phyloP scores from a whole-genome alignment of 2,329 filamentous ascomycete genomes.

The Xylariaceae sp. region DNA sequence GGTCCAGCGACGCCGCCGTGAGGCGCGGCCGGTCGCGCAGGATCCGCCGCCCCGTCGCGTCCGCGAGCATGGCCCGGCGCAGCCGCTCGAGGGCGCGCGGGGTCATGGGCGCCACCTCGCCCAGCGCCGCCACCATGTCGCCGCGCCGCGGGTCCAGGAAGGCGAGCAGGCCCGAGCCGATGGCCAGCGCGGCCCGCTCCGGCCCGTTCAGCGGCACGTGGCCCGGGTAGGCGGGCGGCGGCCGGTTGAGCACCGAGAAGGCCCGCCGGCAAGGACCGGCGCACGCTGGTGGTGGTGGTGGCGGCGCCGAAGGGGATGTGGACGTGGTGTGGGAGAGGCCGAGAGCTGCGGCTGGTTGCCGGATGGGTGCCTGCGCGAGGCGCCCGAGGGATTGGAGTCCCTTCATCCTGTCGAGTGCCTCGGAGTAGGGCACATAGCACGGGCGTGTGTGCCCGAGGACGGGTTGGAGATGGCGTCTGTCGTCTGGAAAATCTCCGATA shows the following conservation, averaged over 20 bases:
- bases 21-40: constrained; percentile 85
- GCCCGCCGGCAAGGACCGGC: constrained; percentile 9
- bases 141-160: constrained; percentile 71
- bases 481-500: no score
- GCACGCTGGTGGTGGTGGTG: neutral
- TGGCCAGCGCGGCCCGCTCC: constrained; percentile 66
- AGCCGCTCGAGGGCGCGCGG: constrained; percentile 93
- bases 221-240: constrained; percentile 79
- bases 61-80: constrained; percentile 80
- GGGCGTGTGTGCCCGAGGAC: no score
- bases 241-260: constrained; percentile 81
- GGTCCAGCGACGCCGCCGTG: constrained; percentile 61
- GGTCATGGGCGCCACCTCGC: constrained; percentile 87
- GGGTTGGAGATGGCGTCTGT: no score
- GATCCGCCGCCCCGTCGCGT: constrained; percentile 80
- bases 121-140: constrained; percentile 90
- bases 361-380: neutral
- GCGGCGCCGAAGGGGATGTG: neutral
- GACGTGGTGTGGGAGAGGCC: neutral
- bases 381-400: neutral
- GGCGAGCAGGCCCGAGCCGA: constrained; percentile 56
- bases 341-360: neutral
- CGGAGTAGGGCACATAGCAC: no score
- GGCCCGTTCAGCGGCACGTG: constrained; percentile 79
- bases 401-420: neutral